Conservation (phyloP, 2,329 filamentous ascomycete genomes). For the Gyromitra esculenta region DNA sequence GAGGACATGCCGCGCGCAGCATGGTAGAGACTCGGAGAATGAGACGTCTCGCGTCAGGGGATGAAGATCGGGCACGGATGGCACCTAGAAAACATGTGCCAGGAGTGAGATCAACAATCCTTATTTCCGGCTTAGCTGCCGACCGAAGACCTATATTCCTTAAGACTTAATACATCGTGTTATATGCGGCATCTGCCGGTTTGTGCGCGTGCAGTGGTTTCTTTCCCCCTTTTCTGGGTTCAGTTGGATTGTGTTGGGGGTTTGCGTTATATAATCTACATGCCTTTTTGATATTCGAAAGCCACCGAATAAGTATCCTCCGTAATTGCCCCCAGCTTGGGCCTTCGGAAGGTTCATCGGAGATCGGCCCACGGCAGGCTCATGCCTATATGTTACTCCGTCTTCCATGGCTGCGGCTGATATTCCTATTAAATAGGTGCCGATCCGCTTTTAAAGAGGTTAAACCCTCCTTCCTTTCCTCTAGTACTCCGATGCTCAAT, state of each 20-base stretch:
- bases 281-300: not conserved
- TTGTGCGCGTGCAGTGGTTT: not conserved
- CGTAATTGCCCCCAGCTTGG: slow-evolving; percentile 12
- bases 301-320: slow-evolving; percentile 9
- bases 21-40: not conserved
- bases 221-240: slow-evolving; percentile 2
- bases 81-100: slow-evolving; percentile 7
- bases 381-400: not conserved
- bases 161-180: slow-evolving; percentile 1
- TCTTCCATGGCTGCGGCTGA: not conserved
- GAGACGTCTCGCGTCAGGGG: not conserved
- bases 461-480: not conserved
- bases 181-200: not conserved
- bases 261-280: slow-evolving; percentile 17
- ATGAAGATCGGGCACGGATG: slow-evolving; percentile 2
- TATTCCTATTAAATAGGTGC: slow-evolving; percentile 2
- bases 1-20: not conserved
- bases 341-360: slow-evolving; percentile 16
- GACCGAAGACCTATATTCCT: slow-evolving; percentile 2
- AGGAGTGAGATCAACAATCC: slow-evolving; percentile 24
- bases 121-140: slow-evolving; percentile 31
- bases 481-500: slow-evolving; percentile 1
- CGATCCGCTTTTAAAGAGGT: slow-evolving; percentile 6
- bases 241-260: not conserved
- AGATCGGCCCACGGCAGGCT: slow-evolving; percentile 8